Percentiles rank a stretch among this genome's conserved stretches.
phyloP scores from a whole-genome alignment of 2,329 filamentous ascomycete genomes.

The Diplocarpon mali region DNA sequence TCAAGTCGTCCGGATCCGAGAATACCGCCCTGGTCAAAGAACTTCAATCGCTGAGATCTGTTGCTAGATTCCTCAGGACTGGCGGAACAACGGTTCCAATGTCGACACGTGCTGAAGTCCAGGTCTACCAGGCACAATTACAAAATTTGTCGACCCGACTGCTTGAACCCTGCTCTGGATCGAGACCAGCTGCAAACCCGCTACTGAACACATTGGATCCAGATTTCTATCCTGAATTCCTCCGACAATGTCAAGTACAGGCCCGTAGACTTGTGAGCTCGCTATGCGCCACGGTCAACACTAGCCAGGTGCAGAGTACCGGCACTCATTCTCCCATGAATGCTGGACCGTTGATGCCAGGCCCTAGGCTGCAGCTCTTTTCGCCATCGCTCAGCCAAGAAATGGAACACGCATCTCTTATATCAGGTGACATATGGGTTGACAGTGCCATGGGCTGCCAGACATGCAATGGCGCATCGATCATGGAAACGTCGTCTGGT shows the following conservation, averaged over 20 bases:
- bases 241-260: constrained; percentile 7
- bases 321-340: not conserved
- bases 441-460: constrained; percentile 2
- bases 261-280: constrained; percentile 4
- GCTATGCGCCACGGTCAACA: constrained; percentile 6
- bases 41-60: constrained; percentile 3
- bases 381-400: not conserved
- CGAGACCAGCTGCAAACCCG: not conserved
- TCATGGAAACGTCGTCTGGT: not conserved
- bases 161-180: not conserved
- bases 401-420: not conserved
- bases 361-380: constrained; percentile 6
- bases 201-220: constrained; percentile 4
- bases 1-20: constrained; percentile 1
- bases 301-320: constrained; percentile 1
- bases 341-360: not conserved
- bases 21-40: constrained; percentile 1
- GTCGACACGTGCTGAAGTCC: not conserved
- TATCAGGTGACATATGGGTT: constrained; percentile 3
- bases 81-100: not conserved
- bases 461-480: not conserved
- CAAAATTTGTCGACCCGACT: not conserved
- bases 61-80: not conserved
- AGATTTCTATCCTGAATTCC: not conserved
- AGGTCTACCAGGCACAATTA: not conserved